Percentiles rank a stretch among this genome's conserved stretches.
Conservation (phyloP, 2,329 filamentous ascomycete species). For the Colletotrichum sp. region DNA sequence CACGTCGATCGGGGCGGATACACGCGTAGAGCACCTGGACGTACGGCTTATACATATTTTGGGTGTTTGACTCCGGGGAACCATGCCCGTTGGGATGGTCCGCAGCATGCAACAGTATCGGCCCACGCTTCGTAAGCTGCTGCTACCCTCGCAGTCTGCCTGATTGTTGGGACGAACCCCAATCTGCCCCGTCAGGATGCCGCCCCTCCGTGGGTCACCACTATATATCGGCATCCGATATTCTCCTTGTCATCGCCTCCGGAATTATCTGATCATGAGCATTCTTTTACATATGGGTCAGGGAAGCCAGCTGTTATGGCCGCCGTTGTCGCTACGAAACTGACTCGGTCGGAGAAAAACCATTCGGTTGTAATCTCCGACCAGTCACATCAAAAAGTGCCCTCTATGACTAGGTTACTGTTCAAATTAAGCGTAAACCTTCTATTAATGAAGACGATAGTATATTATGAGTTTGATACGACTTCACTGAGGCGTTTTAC, state of each 20-base stretch:
- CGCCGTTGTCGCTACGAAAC: background rate
- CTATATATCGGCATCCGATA: background rate
- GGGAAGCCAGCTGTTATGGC: background rate
- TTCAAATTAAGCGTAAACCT: no score
- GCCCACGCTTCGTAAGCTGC: background rate
- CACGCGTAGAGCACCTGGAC: background rate
- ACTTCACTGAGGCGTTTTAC: no score
- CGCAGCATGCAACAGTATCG: background rate
- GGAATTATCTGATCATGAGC: background rate
- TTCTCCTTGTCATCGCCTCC: background rate
- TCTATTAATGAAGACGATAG: no score
- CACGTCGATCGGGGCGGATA: background rate
- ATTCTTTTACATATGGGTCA: accelerated
- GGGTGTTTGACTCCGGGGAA: background rate
- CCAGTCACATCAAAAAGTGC: no score
- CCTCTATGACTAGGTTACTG: no score
- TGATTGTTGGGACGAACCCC: background rate
- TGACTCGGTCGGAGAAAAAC: background rate
- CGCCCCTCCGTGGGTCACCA: background rate
- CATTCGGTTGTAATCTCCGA: background rate
- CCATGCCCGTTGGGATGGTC: background rate
- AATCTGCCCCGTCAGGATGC: background rate
- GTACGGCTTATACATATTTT: background rate
- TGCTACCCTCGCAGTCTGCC: background rate
- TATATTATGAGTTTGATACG: no score